phyloP scores from a whole-genome alignment of 306 rosid species.

The Boehmeria nivea region DNA sequence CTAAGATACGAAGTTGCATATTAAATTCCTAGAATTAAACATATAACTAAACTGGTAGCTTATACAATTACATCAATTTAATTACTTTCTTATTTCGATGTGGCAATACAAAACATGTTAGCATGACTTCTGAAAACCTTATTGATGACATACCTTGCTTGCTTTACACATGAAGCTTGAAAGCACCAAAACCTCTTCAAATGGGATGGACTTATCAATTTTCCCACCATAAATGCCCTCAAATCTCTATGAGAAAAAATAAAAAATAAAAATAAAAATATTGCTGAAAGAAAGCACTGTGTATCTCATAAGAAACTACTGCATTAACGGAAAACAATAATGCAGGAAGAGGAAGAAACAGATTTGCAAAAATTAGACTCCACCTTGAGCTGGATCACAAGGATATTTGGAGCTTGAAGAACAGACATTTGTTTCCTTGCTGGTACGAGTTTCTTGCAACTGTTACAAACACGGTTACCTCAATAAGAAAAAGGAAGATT shows the following conservation, averaged over 20 bases:
- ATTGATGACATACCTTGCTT: conserved; percentile 57
- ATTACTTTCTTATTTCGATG: too few relatives aligned
- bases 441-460: conserved; percentile 86
- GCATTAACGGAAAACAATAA: conserved; percentile 5
- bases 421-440: conserved; percentile 96
- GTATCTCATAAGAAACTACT: background rate
- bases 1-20: too few relatives aligned
- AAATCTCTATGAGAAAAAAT: conserved; percentile 60
- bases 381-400: conserved; percentile 93
- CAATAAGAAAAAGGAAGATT: conserved; percentile 15
- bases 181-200: conserved; percentile 85
- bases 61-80: too few relatives aligned
- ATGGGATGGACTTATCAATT: conserved; percentile 84
- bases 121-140: background rate
- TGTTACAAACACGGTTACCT: conserved; percentile 26
- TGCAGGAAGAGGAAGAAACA: background rate
- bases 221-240: conserved; percentile 88
- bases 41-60: too few relatives aligned
- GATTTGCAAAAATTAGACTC: conserved; percentile 1
- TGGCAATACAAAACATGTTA: background rate
- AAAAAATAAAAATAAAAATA: conserved; percentile 30
- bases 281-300: conserved; percentile 15
- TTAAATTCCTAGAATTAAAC: too few relatives aligned
- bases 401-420: conserved; percentile 87
- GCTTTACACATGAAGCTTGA: conserved; percentile 90